Base-by-base conservation (phyloP, 2,329 filamentous ascomycete species). In the Claviceps pusilla region DNA sequence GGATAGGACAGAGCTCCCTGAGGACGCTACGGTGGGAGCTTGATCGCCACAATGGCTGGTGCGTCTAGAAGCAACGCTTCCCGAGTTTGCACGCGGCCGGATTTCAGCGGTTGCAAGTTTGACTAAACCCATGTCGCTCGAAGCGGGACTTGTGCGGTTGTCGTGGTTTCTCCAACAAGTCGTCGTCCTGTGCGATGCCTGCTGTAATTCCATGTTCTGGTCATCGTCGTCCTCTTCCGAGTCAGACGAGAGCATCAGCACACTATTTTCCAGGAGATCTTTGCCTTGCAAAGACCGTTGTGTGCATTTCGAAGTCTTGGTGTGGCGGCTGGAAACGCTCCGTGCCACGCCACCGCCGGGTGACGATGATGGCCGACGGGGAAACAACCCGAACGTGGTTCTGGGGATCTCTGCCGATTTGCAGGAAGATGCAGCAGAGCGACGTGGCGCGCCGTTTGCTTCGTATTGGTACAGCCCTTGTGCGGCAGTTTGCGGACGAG, bases 201-300 rank as follows among this genome's bases (percentile, higher is more conserved):
- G 45, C 14, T 19, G 19, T 19, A 24, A n/a, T 14, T 12, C 35
- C 16, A 60, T 55, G 0, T 62, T 53, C 2, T 60, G 58, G 3
- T 55, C 48, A 19, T 61, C 62, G 6, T 59, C 59, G 0, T 74
- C 73, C 5, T 76, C 76, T 55, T 81, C 78, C 0, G 77, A 80
- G 57, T 80, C 77, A 0, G 78, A 80, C 1, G 77, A 80, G 1
- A 82, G 69, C 1, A 77, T 76, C 14, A 82, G 65, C 1, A 82
- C 71, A 57, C 78, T 81, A 56, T 71, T 78, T 52, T 77, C 71
- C 46, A 77, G 70, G 6, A 80, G 66, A 56, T 82, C 77, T 2
- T 75, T 69, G 41, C 75, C 73, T 7, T 72, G 63, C 16, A 78
- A 65, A 59, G 76, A 78, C 50, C 59, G 62, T 5, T 65, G 64